These are phyloP conservation scores for Solanum lignicaule DNA, from an alignment of 257 asterid genomes.

Conservation along the genomic window DNA sequence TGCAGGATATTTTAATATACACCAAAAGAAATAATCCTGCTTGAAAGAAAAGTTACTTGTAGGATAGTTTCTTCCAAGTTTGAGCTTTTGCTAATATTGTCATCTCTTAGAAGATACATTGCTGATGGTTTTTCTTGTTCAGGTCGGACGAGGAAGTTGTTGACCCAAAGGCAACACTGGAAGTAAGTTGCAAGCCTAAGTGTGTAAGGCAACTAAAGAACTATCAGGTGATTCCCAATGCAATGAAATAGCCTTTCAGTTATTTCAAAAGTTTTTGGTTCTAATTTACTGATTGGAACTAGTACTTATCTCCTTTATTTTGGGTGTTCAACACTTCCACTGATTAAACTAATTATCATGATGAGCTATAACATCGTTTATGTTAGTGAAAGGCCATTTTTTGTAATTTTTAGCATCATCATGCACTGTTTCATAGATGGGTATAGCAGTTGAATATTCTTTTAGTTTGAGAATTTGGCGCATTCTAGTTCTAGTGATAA, in stretches of 20 bases:
- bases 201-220: constrained; percentile 44
- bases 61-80: background rate
- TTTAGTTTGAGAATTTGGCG: background rate
- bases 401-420: background rate
- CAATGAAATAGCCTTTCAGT: background rate
- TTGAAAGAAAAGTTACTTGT: background rate
- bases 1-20: background rate
- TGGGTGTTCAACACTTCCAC: background rate
- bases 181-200: constrained; percentile 60
- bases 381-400: background rate
- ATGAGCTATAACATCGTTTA: background rate
- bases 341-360: background rate
- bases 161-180: constrained; percentile 46
- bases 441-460: background rate
- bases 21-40: background rate
- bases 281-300: background rate
- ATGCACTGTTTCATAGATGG: background rate
- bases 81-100: background rate
- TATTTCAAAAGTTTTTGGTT: background rate
- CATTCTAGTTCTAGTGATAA: background rate
- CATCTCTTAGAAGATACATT: background rate
- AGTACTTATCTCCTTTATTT: background rate
- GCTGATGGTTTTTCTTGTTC: background rate
- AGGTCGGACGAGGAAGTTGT: constrained; percentile 63
- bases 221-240: constrained; percentile 31